Percentiles rank a stretch among this genome's conserved stretches.
These are phyloP conservation scores for Dalbergia oliveri DNA, from an alignment of 306 rosid species.

Conservation along the genomic window DNA sequence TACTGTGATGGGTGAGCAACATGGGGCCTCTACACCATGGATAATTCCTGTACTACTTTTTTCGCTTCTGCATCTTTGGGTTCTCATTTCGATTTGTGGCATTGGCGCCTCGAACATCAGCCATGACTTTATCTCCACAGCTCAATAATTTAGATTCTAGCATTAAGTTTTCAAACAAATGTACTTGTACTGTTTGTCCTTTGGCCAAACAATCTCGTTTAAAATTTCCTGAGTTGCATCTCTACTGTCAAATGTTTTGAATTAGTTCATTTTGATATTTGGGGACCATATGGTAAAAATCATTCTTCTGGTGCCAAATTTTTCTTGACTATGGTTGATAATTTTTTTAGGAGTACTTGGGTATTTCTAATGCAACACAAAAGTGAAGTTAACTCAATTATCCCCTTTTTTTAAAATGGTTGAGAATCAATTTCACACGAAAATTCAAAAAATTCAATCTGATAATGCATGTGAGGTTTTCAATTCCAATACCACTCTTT, in stretches of 20 bases:
- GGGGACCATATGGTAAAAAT: neutral
- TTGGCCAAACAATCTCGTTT: neutral
- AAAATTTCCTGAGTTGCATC: neutral
- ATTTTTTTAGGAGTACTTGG: neutral
- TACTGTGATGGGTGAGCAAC: no score
- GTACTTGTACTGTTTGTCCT: neutral
- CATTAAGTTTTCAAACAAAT: constrained; percentile 12
- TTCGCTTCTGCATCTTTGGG: neutral
- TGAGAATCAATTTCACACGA: neutral
- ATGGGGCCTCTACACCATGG: no score
- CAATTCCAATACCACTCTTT: neutral
- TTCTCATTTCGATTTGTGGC: neutral
- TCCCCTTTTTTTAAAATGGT: neutral
- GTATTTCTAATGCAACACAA: constrained; percentile 27
- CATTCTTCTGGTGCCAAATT: constrained; percentile 11
- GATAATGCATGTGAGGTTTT: neutral
- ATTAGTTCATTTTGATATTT: neutral
- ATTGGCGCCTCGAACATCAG: neutral
- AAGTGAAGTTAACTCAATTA: neutral
- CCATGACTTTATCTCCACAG: neutral
- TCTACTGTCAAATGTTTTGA: neutral
- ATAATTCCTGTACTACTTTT: no score
- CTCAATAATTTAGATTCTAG: neutral
- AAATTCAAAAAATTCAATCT: neutral
- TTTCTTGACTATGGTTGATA: neutral